Base-by-base conservation (phyloP, 2,329 filamentous ascomycete species). In the Fusarium torreyae region DNA sequence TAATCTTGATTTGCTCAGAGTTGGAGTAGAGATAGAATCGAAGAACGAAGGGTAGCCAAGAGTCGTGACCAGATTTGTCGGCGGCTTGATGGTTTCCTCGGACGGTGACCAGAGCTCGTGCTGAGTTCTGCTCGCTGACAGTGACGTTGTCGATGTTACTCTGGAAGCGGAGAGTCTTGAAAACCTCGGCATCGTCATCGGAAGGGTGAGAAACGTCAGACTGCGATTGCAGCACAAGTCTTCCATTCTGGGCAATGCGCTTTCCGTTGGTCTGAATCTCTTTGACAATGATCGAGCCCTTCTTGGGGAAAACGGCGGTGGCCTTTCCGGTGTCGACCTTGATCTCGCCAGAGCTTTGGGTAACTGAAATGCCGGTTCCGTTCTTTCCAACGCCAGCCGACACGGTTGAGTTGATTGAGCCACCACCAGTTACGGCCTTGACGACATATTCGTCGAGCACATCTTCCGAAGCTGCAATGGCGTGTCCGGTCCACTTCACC, bases 401-500 rank as follows among this genome's bases (percentile, higher is more conserved):
- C 3, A 42, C 22, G 13, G 68, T 70, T 0, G 72, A 59, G 13
- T 66, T 74, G 20, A 63, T 63, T 6, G 63, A 64, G 0, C n/a
- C 57, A 5, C 10, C n/a, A 5, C 61, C 61, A 4, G 66, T 52
- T 0, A 15, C 58, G 14, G 72, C 74, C 22, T 57, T 71, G 55
- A 77, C 60, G 0, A 77, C 82, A 70, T 87, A 87, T 18, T 80
- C 78, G 4, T 82, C 79, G 5, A 79, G 73, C 3, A 81, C 73
- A 0, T 68, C 70, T 3, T 82, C 81, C 1, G 80, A 81, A 7
- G 78, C 82, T 14, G 81, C 75, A 43, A 89, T 78, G 0, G 87
- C 86, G 70, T 89, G 88, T 1, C 82, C 87, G 4, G 85, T 88
- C 88, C 88, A 90, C 71, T 89, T 89, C 54, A 89, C 80, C 0